Conservation (phyloP, 1,284 basidiomycete genomes). For the Amylostereum chailletii region DNA sequence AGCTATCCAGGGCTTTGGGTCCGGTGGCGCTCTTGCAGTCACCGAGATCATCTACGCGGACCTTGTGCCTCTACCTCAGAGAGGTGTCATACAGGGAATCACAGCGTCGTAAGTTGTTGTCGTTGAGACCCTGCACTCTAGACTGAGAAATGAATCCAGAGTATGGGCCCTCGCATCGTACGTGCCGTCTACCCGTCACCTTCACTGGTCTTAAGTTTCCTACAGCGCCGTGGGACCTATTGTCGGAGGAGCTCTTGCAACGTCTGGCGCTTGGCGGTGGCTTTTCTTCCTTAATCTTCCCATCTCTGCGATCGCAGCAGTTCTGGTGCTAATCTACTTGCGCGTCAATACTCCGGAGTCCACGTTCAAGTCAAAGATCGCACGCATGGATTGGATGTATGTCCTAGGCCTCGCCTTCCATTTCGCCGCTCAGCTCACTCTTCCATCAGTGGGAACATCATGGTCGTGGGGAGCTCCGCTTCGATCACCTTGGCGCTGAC, state of each 20-base stretch:
- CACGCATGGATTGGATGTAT: constrained; percentile 23
- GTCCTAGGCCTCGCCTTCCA: constrained; percentile 2
- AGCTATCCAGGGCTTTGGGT: constrained; percentile 38
- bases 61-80: constrained; percentile 30
- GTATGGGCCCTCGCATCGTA: constrained; percentile 9
- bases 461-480: constrained; percentile 21
- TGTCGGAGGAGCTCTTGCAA: constrained; percentile 26
- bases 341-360: constrained; percentile 26
- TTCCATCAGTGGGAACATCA: constrained; percentile 19
- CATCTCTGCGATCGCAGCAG: constrained; percentile 24
- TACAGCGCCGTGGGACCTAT: constrained; percentile 21
- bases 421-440: not conserved
- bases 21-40: constrained; percentile 29
- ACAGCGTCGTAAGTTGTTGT: constrained; percentile 10
- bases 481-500: constrained; percentile 21
- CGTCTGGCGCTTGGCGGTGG: constrained; percentile 22
- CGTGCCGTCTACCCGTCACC: not conserved
- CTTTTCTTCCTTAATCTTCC: constrained; percentile 31
- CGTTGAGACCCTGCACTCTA: not conserved
- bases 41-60: constrained; percentile 33
- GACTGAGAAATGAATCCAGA: not conserved
- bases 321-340: constrained; percentile 26
- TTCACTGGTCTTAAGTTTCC: constrained; percentile 18
- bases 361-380: constrained; percentile 19
- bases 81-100: constrained; percentile 28